phyloP scores from a whole-genome alignment of 1,284 basidiomycete species.

The Flammula alnicola region DNA sequence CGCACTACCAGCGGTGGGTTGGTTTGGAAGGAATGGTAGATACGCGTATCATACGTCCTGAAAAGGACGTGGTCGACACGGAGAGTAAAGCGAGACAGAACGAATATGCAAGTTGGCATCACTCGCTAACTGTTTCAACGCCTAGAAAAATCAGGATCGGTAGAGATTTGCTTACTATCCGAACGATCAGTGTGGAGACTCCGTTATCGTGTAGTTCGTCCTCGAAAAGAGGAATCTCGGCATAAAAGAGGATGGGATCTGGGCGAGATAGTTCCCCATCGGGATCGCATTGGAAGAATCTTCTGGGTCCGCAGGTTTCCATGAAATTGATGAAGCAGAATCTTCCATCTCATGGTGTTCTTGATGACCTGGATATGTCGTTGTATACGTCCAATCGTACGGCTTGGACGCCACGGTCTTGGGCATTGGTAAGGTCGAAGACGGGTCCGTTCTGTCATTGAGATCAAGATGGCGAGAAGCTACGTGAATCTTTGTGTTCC shows the following conservation, averaged over 20 bases:
- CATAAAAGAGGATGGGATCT: constrained; percentile 95
- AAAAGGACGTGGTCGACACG: constrained; percentile 97
- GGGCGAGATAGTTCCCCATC: constrained; percentile 84
- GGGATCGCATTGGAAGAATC: constrained; percentile 71
- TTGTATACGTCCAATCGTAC: constrained; percentile 99
- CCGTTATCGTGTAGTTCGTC: constrained; percentile 97
- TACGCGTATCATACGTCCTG: constrained; percentile 86
- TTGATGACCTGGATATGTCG: constrained; percentile 77
- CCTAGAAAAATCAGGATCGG: constrained; percentile 2
- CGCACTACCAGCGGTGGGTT: constrained; percentile 70
- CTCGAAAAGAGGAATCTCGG: constrained; percentile 90
- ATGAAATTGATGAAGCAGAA: constrained; percentile 34
- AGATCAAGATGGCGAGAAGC: constrained; percentile 7
- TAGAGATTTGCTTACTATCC: constrained; percentile 69
- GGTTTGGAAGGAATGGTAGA: constrained; percentile 85
- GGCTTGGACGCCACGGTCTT: constrained; percentile 79
- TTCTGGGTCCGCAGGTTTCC: constrained; percentile 57
- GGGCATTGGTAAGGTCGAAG: constrained; percentile 70
- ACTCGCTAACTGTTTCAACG: constrained; percentile 70
- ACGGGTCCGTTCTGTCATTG: constrained; percentile 59
- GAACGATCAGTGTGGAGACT: constrained; percentile 77
- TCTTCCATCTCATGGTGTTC: constrained; percentile 22
- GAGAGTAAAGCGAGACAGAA: constrained; percentile 91
- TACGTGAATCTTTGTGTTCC: constrained; percentile 21
- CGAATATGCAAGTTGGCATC: constrained; percentile 96